A percentile compares a stretch with the other conserved stretches of the same genome.
These are phyloP conservation scores for Daldinia decipiens DNA, from an alignment of 495 filamentous ascomycete genomes.

Conservation along the genomic window DNA sequence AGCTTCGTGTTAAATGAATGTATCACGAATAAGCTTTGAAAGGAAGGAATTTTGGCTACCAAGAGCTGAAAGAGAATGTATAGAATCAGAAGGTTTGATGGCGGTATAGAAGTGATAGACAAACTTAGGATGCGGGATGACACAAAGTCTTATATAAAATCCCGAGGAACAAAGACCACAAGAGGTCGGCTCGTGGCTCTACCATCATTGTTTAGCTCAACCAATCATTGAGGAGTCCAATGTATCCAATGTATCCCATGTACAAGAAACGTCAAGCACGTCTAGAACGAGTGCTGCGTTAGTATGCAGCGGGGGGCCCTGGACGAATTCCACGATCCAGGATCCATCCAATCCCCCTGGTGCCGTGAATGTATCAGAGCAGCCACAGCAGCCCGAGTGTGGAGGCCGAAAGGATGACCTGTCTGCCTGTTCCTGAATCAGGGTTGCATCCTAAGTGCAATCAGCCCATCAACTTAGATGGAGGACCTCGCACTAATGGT, in stretches of 20 bases:
- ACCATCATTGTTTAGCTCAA: constrained; percentile 26
- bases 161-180: constrained; percentile 31
- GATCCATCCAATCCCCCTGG: constrained; percentile 36
- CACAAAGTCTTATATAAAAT: constrained; percentile 37
- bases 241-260: constrained; percentile 6
- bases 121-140: constrained; percentile 14
- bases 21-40: constrained; percentile 40
- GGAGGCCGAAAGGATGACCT: constrained; percentile 20
- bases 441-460: constrained; percentile 18
- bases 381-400: constrained; percentile 14
- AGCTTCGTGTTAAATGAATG: constrained; percentile 44
- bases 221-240: constrained; percentile 26
- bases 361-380: constrained; percentile 38
- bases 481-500: constrained; percentile 18
- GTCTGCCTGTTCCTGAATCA: constrained; percentile 40
- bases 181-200: constrained; percentile 21
- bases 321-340: constrained; percentile 27
- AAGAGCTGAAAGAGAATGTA: constrained; percentile 38
- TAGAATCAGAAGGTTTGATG: constrained; percentile 40
- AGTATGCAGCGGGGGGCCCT: constrained; percentile 19
- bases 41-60: constrained; percentile 45
- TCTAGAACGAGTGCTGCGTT: constrained; percentile 17
- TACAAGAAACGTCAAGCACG: constrained; percentile 27
- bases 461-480: constrained; percentile 13
- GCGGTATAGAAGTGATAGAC: constrained; percentile 9